Conservation (phyloP, 441 rosid species). For the Adansonia madagascariensis region DNA sequence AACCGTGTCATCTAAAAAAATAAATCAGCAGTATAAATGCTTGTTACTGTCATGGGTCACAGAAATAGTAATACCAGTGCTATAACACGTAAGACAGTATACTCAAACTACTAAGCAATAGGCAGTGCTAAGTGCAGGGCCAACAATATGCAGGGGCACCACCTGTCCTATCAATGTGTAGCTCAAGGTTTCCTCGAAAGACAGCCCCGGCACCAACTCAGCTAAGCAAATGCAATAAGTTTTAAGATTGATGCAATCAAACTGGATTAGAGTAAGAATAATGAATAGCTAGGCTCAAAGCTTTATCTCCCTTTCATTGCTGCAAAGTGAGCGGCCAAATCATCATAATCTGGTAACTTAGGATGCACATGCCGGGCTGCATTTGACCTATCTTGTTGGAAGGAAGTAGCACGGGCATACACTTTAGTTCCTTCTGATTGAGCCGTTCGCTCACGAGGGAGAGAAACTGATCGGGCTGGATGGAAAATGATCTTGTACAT, state of each 20-base stretch:
- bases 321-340: constrained; percentile 85
- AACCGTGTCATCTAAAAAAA: constrained; percentile 7
- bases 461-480: constrained; percentile 66
- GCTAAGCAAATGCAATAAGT: constrained; percentile 23
- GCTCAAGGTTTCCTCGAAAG: not conserved
- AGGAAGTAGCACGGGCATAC: constrained; percentile 67
- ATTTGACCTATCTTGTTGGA: constrained; percentile 66
- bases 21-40: constrained; percentile 25
- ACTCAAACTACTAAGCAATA: constrained; percentile 15
- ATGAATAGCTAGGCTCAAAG: constrained; percentile 16
- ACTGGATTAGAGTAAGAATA: not conserved
- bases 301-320: constrained; percentile 70
- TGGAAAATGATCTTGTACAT: constrained; percentile 40
- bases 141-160: not conserved
- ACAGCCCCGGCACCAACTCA: constrained; percentile 10
- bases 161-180: not conserved
- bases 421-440: constrained; percentile 53
- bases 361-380: constrained; percentile 87
- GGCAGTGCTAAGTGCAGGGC: not conserved
- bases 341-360: constrained; percentile 88
- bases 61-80: too few species aligned
- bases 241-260: constrained; percentile 2
- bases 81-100: not conserved
- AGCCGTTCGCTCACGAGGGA: constrained; percentile 57
- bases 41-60: not conserved